A percentile compares a stretch with the other conserved stretches of the same genome.
Conservation (phyloP, 1,284 basidiomycete genomes). For the Malassezia sympodialis region DNA sequence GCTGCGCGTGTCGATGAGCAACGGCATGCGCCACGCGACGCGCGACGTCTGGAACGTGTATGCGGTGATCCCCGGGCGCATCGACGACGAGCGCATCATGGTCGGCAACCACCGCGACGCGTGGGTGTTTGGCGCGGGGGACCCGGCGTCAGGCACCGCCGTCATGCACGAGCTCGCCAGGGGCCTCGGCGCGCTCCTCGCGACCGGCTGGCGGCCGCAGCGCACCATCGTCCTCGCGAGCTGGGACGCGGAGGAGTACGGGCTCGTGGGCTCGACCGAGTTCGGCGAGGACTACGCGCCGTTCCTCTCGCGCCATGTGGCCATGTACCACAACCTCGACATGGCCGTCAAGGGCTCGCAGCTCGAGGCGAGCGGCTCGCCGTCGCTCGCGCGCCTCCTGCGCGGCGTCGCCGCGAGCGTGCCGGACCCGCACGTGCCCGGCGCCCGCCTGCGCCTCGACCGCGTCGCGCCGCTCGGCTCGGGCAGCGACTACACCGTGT, state of each 20-base stretch:
- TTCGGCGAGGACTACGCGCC: constrained; percentile 78
- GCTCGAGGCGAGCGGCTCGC: constrained; percentile 57
- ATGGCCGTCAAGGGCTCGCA: constrained; percentile 61
- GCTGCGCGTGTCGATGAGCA: constrained; percentile 27
- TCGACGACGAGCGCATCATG: constrained; percentile 69
- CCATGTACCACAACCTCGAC: constrained; percentile 78
- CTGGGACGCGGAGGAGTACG: constrained; percentile 91
- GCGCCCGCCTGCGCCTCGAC: constrained; percentile 12
- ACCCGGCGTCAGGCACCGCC: constrained; percentile 78
- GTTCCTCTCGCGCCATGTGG: constrained; percentile 67
- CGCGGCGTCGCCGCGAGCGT: constrained; percentile 59
- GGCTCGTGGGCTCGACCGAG: constrained; percentile 75
- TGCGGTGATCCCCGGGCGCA: constrained; percentile 76
- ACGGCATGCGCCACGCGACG: constrained; percentile 26
- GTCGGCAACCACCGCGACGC: constrained; percentile 55
- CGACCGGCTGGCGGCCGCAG: constrained; percentile 74
- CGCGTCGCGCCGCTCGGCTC: constrained; percentile 50
- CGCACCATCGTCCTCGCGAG: constrained; percentile 77
- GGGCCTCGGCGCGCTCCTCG: constrained; percentile 65
- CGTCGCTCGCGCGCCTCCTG: constrained; percentile 69
- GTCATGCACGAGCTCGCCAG: constrained; percentile 72
- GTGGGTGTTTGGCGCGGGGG: constrained; percentile 55
- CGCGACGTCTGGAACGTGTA: constrained; percentile 62
- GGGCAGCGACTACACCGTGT: constrained; percentile 65
- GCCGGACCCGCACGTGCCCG: constrained; percentile 36